Evolutionary conservation across 768 basidiomycete genomes (phyloP), one percentile per base, ranked within the genome.

Genomic region (Crucibulum laeve): DNA sequence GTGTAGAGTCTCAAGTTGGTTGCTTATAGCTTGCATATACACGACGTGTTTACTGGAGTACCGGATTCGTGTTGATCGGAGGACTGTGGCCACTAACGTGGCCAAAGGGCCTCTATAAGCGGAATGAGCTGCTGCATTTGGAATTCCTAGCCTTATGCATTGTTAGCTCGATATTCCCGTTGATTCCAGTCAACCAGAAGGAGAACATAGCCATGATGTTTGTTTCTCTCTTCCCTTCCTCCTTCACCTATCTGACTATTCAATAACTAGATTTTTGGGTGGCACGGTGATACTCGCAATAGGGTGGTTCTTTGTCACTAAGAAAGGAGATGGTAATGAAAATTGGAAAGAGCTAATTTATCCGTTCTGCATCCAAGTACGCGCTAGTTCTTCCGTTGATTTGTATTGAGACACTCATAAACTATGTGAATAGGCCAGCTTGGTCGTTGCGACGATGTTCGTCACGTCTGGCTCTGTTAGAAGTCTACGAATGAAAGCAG

Each of bases 111-210:
- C 50, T 62, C 26, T 52, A 65, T 34, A 50, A 25, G 36, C 53
- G 51, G 46, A 50, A 62, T 38, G 38, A 51, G 17, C 36, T 28
- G 5, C 53, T 71, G 23, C 44, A 64, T 1, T 26, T 57, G 0
- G 45, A 53, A 1, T 90, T 85, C 84, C 53, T 56, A 1, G 15
- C 54, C 13, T 66, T 70, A 4, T 88, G 82, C 56, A 49, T 78
- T 1, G 49, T 67, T n/a, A 77, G 76, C 0, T 76, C 74, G 0
- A 51, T 87, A 2, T 92, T 91, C 53, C 88, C 89, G 0, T 57
- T 87, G 21, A 69, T 91, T 21, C 65, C 77, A 5, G 85, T 91
- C 2, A 80, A 91, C 45, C 86, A 87, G 55, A 62, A 66, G 18
- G 90, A 91, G 61, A 80, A 66, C 47, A 45, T 84, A 17, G 19